Conservation (phyloP, 106 monocot species). For the Dioscorea alata region DNA sequence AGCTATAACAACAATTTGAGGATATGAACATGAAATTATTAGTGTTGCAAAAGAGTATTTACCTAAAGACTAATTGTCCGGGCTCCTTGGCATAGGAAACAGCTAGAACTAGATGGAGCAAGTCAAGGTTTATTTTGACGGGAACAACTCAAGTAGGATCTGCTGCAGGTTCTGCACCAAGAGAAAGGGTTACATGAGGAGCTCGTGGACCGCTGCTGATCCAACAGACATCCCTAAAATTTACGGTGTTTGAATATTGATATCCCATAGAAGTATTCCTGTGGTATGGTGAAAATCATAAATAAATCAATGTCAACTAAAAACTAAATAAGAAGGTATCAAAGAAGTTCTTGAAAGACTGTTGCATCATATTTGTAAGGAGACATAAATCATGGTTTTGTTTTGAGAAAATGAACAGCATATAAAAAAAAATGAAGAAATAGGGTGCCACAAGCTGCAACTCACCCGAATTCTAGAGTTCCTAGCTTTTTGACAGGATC, state of each 20-base stretch:
- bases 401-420: too few species aligned
- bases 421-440: too few species aligned
- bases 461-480: slow-evolving; percentile 69
- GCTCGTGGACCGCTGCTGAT: slow-evolving; percentile 89
- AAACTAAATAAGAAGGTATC: too few species aligned
- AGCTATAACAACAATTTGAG: background rate
- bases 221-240: slow-evolving; percentile 70
- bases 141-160: slow-evolving; percentile 71
- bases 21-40: too few species aligned
- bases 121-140: slow-evolving; percentile 69
- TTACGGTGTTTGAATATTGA: slow-evolving; percentile 80
- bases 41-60: background rate
- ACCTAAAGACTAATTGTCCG: slow-evolving; percentile 86
- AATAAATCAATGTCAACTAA: background rate
- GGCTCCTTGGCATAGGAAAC: slow-evolving; percentile 92
- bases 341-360: too few species aligned
- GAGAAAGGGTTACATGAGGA: slow-evolving; percentile 75
- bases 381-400: too few species aligned
- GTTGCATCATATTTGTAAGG: too few species aligned
- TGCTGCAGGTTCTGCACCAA: slow-evolving; percentile 85
- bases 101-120: slow-evolving; percentile 79
- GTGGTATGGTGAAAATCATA: background rate
- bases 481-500: slow-evolving; percentile 69
- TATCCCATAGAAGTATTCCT: slow-evolving; percentile 79
- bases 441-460: background rate